phyloP scores from a whole-genome alignment of 2,329 filamentous ascomycete genomes.

The Cordyceps cicadae region DNA sequence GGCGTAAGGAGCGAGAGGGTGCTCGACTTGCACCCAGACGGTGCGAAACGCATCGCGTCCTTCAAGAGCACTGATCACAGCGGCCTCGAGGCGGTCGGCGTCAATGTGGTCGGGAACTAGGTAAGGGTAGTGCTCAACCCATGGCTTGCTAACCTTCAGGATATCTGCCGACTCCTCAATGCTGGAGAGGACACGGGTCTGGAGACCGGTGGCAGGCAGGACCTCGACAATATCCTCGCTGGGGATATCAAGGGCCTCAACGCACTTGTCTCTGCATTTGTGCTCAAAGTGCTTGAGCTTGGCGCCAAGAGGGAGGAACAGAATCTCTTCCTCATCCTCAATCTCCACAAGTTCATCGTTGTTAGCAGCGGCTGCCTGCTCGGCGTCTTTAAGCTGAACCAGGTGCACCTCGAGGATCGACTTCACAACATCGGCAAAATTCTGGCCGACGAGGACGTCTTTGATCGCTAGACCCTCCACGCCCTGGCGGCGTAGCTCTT shows the following conservation, averaged over 20 bases:
- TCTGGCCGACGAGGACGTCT: conserved; percentile 6
- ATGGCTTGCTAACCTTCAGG: conserved; percentile 7
- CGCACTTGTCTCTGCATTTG: conserved; percentile 7
- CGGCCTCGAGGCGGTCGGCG: conserved; percentile 10
- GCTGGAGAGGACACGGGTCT: conserved; percentile 8
- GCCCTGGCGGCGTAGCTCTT: conserved; percentile 7
- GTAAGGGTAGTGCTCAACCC: conserved; percentile 13
- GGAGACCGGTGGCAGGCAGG: conserved; percentile 9
- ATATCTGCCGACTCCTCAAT: conserved; percentile 8
- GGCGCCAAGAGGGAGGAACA: conserved; percentile 4
- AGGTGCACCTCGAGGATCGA: neutral
- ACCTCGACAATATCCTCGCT: conserved; percentile 9
- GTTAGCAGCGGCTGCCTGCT: conserved; percentile 1
- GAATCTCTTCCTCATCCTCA: conserved; percentile 11
- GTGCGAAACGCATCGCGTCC: conserved; percentile 13
- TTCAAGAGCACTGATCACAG: conserved; percentile 8
- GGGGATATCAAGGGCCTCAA: conserved; percentile 7
- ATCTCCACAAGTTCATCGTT: conserved; percentile 7
- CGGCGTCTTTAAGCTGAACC: neutral
- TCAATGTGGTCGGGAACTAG: conserved; percentile 12
- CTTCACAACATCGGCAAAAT: conserved; percentile 3
- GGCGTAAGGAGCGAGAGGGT: conserved; percentile 13
- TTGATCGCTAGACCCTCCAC: conserved; percentile 8
- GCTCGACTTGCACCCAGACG: conserved; percentile 12
- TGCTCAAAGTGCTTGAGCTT: conserved; percentile 12